Evolutionary conservation across 2,329 filamentous ascomycete genomes (phyloP).

Genomic region (Volutella citrinella): DNA sequence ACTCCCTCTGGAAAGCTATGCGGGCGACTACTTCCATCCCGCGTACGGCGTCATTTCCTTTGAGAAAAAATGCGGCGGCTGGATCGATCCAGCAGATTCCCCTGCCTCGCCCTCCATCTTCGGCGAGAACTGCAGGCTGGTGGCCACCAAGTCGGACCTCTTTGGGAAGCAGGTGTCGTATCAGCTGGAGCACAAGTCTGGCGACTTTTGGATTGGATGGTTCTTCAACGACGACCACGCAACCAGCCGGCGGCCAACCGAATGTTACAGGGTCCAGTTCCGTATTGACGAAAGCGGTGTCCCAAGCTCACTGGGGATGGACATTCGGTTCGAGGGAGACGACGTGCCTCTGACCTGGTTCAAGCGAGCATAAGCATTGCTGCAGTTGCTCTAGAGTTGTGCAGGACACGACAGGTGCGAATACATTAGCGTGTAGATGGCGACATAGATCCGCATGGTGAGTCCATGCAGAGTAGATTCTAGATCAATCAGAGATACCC

Average conservation of each 20-base stretch:
- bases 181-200: conserved; percentile 18
- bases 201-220: conserved; percentile 19
- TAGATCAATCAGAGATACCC: no score
- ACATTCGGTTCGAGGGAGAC: conserved; percentile 13
- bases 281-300: conserved; percentile 3
- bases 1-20: conserved; percentile 39
- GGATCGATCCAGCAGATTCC: conserved; percentile 7
- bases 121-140: conserved; percentile 13
- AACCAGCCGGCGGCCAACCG: conserved; percentile 9
- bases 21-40: conserved; percentile 37
- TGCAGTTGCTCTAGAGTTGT: neutral
- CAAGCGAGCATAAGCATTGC: conserved; percentile 4
- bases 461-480: no score
- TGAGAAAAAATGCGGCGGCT: conserved; percentile 12
- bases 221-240: conserved; percentile 16
- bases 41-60: conserved; percentile 19
- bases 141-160: conserved; percentile 14
- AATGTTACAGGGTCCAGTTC: conserved; percentile 12
- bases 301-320: conserved; percentile 5
- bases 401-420: conserved; percentile 3
- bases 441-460: no score
- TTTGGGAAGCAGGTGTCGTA: conserved; percentile 16
- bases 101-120: conserved; percentile 9
- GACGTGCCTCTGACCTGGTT: conserved; percentile 16
- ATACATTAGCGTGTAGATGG: no score